A percentile compares a stretch with the other conserved stretches of the same genome.
Evolutionary conservation across 768 basidiomycete genomes (phyloP).

Genomic region (Fomitopsis serialis): DNA sequence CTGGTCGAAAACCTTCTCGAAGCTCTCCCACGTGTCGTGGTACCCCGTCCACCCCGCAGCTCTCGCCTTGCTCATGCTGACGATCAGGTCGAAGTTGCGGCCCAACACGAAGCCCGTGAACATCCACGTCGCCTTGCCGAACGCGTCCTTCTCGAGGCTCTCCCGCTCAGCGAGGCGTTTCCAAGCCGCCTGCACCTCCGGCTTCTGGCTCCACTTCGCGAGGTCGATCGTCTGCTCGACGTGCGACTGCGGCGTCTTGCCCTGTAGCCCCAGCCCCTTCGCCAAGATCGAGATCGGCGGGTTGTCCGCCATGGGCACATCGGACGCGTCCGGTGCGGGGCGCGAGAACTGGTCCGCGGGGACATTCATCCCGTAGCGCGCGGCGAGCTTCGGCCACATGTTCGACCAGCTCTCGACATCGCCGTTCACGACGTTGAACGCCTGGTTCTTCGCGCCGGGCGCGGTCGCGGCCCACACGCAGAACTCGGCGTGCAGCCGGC

Average conservation of each 20-base stretch:
- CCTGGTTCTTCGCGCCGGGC: neutral
- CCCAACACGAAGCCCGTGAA: neutral
- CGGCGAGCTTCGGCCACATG: neutral
- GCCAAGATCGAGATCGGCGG: neutral
- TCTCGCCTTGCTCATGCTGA: neutral
- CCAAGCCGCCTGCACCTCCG: neutral
- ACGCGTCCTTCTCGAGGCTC: neutral
- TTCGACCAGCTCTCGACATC: neutral
- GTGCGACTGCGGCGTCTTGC: neutral
- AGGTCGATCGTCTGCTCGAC: neutral
- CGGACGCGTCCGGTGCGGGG: neutral
- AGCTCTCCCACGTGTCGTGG: neutral
- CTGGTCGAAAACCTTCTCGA: neutral
- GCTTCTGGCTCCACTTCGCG: neutral
- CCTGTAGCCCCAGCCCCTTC: neutral
- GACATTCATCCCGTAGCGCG: neutral
- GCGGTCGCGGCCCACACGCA: neutral
- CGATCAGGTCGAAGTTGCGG: neutral
- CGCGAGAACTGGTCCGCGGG: neutral
- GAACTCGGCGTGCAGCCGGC: neutral
- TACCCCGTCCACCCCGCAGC: neutral
- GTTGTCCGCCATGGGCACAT: neutral
- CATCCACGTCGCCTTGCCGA: neutral
- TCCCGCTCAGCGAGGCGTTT: neutral
- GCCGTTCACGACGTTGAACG: slow-evolving; percentile 5